Base-by-base conservation (phyloP, 2,329 filamentous ascomycete species). In the Samsoniella hepiali region DNA sequence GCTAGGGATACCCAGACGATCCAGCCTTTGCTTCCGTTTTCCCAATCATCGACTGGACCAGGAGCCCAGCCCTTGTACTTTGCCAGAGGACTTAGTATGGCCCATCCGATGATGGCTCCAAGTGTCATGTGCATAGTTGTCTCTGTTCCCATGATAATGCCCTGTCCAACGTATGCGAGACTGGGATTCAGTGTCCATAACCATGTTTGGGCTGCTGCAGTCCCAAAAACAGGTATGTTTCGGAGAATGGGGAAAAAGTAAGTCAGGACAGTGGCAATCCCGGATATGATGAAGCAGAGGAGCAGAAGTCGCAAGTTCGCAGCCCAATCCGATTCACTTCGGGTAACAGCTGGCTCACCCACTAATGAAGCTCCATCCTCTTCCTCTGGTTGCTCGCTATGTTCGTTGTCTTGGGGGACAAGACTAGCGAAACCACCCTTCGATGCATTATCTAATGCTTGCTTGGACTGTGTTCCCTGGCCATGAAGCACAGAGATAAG, bases 101-200 rank as follows among this genome's bases (percentile, higher is more conserved):
- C 95, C 95, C 95, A 99, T 32, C 95, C 95, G 10, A 97, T 72
- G 17, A 96, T 74, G 3, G 95, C 93, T 5, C 95, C 95, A 2
- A 98, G 78, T 1, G 97, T 84, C 95, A 99, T 99, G 69, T 98
- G 94, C 59, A 96, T 82, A 3, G 94, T 98, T 0, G 95, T 99
- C 45, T 92, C 89, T 4, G 94, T 91, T 0, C 95, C 95, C 95
- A 99, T 99, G 71, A 99, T 98, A 66, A 99, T 96, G 11, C 95
- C 95, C 77, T 99, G 95, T 0, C 95, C 95, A 32, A 98, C 88
- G 73, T 99, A 99, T 2, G 95, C 95, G n/a, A 96, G 89, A 53
- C 93, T 97, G 0, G 95, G 95, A 68, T 99, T 99, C 7, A 99
- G 80, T 1, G 91, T 95, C 95, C 95, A 99, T 1, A 97, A 84